Evolutionary conservation across 768 basidiomycete genomes (phyloP), one percentile per base, ranked within the genome.

Genomic region (Trametes coccinea): DNA sequence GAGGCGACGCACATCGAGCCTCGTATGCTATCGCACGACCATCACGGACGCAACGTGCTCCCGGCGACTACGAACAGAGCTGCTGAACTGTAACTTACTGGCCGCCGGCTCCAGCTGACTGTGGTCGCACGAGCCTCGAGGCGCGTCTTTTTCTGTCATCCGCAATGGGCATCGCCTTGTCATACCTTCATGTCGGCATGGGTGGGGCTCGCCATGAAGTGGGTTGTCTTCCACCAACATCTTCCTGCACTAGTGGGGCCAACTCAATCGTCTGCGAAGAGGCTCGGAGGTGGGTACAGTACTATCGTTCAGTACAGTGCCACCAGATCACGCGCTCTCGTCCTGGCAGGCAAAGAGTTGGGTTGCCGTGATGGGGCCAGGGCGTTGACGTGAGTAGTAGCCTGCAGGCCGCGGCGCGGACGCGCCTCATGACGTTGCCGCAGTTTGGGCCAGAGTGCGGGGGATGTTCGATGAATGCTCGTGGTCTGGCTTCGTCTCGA

Each of bases 21-120:
- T n/a, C 11, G n/a, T 34, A 17, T 27, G 27, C 16, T 13, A 16
- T 53, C 51, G 37, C 51, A 53, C 39, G 51, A 39, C 17, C 51
- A 40, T 53, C 37, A 40, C 37, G 51, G 51, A n/a, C 51, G 51
- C 34, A 53, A 53, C 51, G 51, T 53, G 51, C 40, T 9, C 0
- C 39, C 51, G 51, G 34, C 51, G 51, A 53, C 51, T 53, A 53
- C 41, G n/a, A 49, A 17, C 9, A 14, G 30, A n/a, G 30, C 11
- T 49, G 30, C 22, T 22, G 22, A 22, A 22, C 22, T 22, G 22
- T 22, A 22, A 22, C 22, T 22, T 22, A 37, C 34, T 6, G 34
- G 34, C 34, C 34, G 34, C 34, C 14, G 41, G 4, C n/a, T 43
- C 8, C n/a, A 43, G 13, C 41, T 43, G 34, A 53, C 52, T 9